Base-by-base conservation (phyloP, 2,329 filamentous ascomycete genomes). In the Fonsecaea pedrosoi region DNA sequence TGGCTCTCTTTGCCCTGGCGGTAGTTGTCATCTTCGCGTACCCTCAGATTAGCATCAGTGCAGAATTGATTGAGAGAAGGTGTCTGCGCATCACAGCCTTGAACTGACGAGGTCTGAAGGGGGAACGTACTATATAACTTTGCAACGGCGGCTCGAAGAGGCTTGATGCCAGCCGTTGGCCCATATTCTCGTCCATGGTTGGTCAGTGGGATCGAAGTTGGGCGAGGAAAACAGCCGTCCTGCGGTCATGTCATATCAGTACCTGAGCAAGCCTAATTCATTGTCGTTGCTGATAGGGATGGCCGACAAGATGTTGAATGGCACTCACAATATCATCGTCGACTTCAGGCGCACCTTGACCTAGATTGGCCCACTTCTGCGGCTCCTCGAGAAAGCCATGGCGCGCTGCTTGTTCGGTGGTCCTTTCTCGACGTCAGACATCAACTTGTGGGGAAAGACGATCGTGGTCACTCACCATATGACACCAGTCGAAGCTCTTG, bases 111-210 rank as follows among this genome's bases (percentile, higher is more conserved):
- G 3, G 9, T 30, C 10, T 25, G 21, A 13, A 30, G 18, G 25
- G 18, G 25, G 18, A 12, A 50, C 45, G 21, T 5, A 50, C 45
- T 98, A 86, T 98, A 98, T 69, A 98, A 86, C 67, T 89, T 88
- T 65, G 94, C 94, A 54, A 98, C 93, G 18, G 94, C 94, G 75
- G 92, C 91, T 73, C 94, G 86, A 71, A 98, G 84, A 32, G 92
- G 89, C 82, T 92, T 94, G 84, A 97, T 98, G 75, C 94, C 94
- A 45, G 94, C 93, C 4, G 94, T 97, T 35, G 94, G 94, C 42
- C 92, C 91, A 79, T 98, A 98, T 80, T 98, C 94, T 76, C 94
- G 85, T 48, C 91, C 90, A 69, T 88, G 88, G 74, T 92, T 86
- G 72, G 86, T 89, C 74, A 97, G 86, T 73, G 95, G 88, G 73